These are phyloP conservation scores for Persicaria maculosa DNA, from an alignment of 148 eudicot species.

Conservation along the genomic window DNA sequence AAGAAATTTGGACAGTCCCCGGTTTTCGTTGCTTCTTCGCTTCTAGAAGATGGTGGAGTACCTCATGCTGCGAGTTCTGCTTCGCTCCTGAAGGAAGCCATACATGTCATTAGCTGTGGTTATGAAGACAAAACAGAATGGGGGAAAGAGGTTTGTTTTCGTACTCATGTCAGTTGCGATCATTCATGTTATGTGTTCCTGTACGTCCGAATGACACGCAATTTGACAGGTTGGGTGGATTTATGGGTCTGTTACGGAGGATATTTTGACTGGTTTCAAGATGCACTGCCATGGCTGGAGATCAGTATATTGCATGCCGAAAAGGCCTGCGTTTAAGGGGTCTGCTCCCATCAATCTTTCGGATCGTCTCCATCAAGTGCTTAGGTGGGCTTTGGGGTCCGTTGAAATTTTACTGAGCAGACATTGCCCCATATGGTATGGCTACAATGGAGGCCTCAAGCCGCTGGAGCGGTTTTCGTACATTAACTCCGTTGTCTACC, in stretches of 20 bases:
- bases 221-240: slow-evolving; percentile 84
- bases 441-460: slow-evolving; percentile 74
- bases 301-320: slow-evolving; percentile 91
- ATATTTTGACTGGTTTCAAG: slow-evolving; percentile 92
- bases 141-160: slow-evolving; percentile 82
- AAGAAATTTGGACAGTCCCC: slow-evolving; percentile 94
- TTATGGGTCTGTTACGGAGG: slow-evolving; percentile 96
- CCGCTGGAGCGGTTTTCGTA: slow-evolving; percentile 85
- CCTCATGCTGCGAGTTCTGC: slow-evolving; percentile 62
- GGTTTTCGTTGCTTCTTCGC: slow-evolving; percentile 80
- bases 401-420: slow-evolving; percentile 81
- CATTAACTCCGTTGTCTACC: slow-evolving; percentile 81
- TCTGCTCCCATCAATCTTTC: slow-evolving; percentile 97
- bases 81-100: slow-evolving; percentile 84
- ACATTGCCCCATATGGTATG: slow-evolving; percentile 97
- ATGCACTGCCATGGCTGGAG: slow-evolving; percentile 99
- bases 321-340: slow-evolving; percentile 84
- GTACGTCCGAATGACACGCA: not conserved
- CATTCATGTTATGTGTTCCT: not conserved
- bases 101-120: slow-evolving; percentile 97
- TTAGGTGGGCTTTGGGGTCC: slow-evolving; percentile 93
- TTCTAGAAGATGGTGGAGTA: slow-evolving; percentile 77
- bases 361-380: slow-evolving; percentile 93
- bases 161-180: not conserved
- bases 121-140: slow-evolving; percentile 94